Conservation (phyloP, 2,329 filamentous ascomycete genomes). For the Ascochyta pisi region DNA sequence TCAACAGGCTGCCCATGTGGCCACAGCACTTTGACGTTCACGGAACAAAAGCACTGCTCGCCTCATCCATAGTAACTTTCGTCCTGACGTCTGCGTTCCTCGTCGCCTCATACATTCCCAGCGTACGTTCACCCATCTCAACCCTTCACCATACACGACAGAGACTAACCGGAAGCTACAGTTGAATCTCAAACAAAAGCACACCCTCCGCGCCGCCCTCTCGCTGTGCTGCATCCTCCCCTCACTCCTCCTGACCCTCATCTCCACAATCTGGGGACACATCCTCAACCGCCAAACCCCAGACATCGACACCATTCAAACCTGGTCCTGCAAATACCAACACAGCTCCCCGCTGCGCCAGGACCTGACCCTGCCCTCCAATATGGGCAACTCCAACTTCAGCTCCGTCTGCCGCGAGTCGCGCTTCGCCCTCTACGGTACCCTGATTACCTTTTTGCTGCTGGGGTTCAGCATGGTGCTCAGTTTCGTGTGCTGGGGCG, state of each 20-base stretch:
- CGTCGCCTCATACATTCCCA: slow-evolving; percentile 43
- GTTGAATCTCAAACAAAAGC: slow-evolving; percentile 42
- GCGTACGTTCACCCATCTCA: slow-evolving; percentile 29
- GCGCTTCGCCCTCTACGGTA: slow-evolving; percentile 54
- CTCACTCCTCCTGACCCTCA: slow-evolving; percentile 49
- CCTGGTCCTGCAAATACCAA: slow-evolving; percentile 51
- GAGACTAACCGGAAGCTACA: slow-evolving; percentile 21
- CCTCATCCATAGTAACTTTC: slow-evolving; percentile 47
- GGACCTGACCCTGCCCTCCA: slow-evolving; percentile 32
- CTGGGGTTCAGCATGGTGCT: slow-evolving; percentile 43
- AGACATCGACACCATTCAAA: slow-evolving; percentile 49
- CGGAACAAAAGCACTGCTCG: slow-evolving; percentile 53
- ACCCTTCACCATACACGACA: background rate
- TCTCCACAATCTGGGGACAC: slow-evolving; percentile 51
- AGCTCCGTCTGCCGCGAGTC: slow-evolving; percentile 51
- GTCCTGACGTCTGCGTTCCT: slow-evolving; percentile 49
- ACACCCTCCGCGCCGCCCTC: slow-evolving; percentile 50
- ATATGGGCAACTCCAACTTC: slow-evolving; percentile 48
- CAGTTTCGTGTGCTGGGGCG: slow-evolving; percentile 46
- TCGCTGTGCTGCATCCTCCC: slow-evolving; percentile 47
- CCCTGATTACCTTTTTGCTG: slow-evolving; percentile 51
- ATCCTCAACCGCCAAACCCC: slow-evolving; percentile 46
- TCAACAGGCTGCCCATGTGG: slow-evolving; percentile 51
- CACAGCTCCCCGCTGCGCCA: slow-evolving; percentile 31
- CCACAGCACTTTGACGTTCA: slow-evolving; percentile 55